Percentiles rank a stretch among this genome's conserved stretches.
Evolutionary conservation across 2,329 filamentous ascomycete species (phyloP).

Genomic region (Ophiobolus disseminans): DNA sequence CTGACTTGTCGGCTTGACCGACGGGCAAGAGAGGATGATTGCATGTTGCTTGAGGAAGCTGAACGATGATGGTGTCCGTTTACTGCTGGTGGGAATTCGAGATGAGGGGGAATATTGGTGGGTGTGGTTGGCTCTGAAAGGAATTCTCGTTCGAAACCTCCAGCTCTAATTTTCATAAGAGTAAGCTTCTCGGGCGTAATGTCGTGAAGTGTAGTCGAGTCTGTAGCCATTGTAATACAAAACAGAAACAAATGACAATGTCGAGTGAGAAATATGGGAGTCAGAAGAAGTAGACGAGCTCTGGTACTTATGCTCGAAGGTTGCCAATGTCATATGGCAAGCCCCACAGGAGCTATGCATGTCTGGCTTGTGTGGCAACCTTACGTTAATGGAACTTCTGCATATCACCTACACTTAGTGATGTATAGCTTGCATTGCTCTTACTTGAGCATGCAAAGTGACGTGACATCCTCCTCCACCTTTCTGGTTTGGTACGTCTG

Average conservation of each 20-base stretch:
- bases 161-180: constrained; percentile 30
- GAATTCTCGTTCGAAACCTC: constrained; percentile 27
- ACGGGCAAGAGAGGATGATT: constrained; percentile 18
- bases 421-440: too few species aligned
- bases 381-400: too few species aligned
- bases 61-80: constrained; percentile 4
- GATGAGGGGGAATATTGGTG: constrained; percentile 18
- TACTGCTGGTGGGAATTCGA: constrained; percentile 5
- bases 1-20: constrained; percentile 26
- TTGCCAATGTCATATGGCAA: too few species aligned
- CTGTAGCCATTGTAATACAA: background rate
- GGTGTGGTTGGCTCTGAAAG: constrained; percentile 32
- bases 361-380: too few species aligned
- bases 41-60: constrained; percentile 3
- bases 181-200: constrained; percentile 33
- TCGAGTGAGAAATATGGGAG: background rate
- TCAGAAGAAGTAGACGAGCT: too few species aligned
- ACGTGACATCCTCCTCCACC: too few species aligned
- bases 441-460: too few species aligned
- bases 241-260: background rate
- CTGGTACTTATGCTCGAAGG: too few species aligned
- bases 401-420: too few species aligned
- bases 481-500: too few species aligned
- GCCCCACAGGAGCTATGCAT: too few species aligned
- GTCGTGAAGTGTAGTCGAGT: constrained; percentile 3